Evolutionary conservation across 106 monocot species (phyloP).

Genomic region (Dendrobium nobile): DNA sequence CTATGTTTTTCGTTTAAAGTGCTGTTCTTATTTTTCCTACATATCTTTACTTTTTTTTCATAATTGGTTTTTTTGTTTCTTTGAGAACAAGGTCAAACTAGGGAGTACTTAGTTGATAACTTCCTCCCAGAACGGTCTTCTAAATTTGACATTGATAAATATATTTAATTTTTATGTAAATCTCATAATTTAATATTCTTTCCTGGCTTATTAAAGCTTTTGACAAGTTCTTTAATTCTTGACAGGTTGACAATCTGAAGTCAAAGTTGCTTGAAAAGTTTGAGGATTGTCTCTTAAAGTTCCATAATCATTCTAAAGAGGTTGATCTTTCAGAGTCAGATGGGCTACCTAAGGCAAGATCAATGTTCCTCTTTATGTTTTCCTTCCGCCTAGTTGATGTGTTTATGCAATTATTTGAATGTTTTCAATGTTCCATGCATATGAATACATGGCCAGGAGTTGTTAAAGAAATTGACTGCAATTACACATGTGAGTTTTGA

Average conservation of each 20-base stretch:
- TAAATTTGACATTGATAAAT: neutral
- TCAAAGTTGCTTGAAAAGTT: slow-evolving; percentile 60
- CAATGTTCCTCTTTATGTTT: neutral
- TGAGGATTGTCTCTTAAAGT: slow-evolving; percentile 55
- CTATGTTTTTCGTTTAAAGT: neutral
- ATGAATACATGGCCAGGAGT: neutral
- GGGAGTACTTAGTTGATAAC: neutral
- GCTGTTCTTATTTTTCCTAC: neutral
- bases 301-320: slow-evolving; percentile 38
- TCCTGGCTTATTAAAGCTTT: neutral
- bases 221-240: slow-evolving; percentile 5
- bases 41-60: neutral
- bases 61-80: neutral
- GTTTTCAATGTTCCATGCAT: neutral
- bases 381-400: neutral
- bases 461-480: neutral
- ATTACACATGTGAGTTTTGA: neutral
- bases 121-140: neutral
- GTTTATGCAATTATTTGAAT: neutral
- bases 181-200: neutral
- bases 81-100: neutral
- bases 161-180: neutral
- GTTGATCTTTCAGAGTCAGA: slow-evolving; percentile 10
- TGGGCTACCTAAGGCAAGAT: slow-evolving; percentile 2
- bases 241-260: slow-evolving; percentile 64